Percentiles rank a stretch among this genome's conserved stretches.
Conservation (phyloP, 2,329 filamentous ascomycete genomes). For the Microsporum canis region DNA sequence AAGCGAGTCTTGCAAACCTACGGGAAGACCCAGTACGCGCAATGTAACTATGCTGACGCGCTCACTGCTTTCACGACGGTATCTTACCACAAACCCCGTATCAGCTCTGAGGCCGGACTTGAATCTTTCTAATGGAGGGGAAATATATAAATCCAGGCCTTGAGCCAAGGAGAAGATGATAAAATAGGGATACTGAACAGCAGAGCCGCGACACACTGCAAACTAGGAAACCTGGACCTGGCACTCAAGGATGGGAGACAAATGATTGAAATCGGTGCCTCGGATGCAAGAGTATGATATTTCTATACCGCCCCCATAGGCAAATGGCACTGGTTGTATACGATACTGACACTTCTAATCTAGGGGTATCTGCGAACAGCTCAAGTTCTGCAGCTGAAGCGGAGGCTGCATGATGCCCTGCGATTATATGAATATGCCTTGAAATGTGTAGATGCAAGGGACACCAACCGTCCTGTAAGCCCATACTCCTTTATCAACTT, state of each 20-base stretch:
- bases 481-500: background rate
- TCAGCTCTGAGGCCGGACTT: background rate
- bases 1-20: slow-evolving; percentile 24
- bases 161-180: slow-evolving; percentile 26
- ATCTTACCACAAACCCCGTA: slow-evolving; percentile 7
- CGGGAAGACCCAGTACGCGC: slow-evolving; percentile 35
- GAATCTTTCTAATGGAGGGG: slow-evolving; percentile 1
- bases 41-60: slow-evolving; percentile 34
- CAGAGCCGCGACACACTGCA: slow-evolving; percentile 45
- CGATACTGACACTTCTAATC: background rate
- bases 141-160: slow-evolving; percentile 21
- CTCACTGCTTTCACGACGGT: slow-evolving; percentile 34
- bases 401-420: slow-evolving; percentile 43
- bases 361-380: slow-evolving; percentile 48
- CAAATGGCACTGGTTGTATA: background rate
- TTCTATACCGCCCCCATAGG: background rate
- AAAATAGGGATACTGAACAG: slow-evolving; percentile 40
- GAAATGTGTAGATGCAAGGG: slow-evolving; percentile 37
- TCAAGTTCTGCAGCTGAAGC: slow-evolving; percentile 36
- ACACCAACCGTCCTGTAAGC: slow-evolving; percentile 24
- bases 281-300: slow-evolving; percentile 39
- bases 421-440: slow-evolving; percentile 49
- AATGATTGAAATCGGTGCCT: slow-evolving; percentile 43
- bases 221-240: slow-evolving; percentile 39
- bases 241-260: slow-evolving; percentile 47